Conservation (phyloP, 1,284 basidiomycete species). For the Rhodotorula glutinis region DNA sequence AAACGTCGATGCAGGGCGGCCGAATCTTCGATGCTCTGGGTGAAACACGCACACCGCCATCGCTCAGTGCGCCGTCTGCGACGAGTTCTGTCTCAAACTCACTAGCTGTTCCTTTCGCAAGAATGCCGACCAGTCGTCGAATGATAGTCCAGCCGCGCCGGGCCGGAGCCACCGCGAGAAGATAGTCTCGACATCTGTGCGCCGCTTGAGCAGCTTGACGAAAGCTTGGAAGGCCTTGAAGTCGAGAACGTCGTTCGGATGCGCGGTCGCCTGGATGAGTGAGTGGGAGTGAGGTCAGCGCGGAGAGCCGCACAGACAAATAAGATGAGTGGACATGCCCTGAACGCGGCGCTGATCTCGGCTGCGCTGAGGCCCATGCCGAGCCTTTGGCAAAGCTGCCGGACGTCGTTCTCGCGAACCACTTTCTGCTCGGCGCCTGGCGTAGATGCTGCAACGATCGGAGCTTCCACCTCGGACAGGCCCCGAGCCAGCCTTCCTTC, state of each 20-base stretch:
- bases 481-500: slow-evolving; percentile 42
- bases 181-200: slow-evolving; percentile 69
- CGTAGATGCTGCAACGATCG: slow-evolving; percentile 42
- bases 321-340: slow-evolving; percentile 52
- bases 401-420: slow-evolving; percentile 31
- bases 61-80: too few relatives aligned
- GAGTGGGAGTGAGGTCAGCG: too few relatives aligned
- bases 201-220: slow-evolving; percentile 75
- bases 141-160: slow-evolving; percentile 53
- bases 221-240: slow-evolving; percentile 81
- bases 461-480: slow-evolving; percentile 20
- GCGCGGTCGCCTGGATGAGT: slow-evolving; percentile 63
- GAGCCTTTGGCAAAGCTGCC: slow-evolving; percentile 22
- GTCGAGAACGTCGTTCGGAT: slow-evolving; percentile 66
- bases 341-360: slow-evolving; percentile 43
- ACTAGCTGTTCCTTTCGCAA: slow-evolving; percentile 68
- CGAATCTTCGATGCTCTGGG: slow-evolving; percentile 54
- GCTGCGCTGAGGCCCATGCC: slow-evolving; percentile 32
- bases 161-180: slow-evolving; percentile 47
- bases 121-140: slow-evolving; percentile 62
- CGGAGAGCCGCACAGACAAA: too few relatives aligned
- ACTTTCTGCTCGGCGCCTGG: slow-evolving; percentile 15
- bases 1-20: slow-evolving; percentile 56
- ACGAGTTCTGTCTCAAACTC: not conserved
- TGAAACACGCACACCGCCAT: too few relatives aligned